Evolutionary conservation across 169 alveolate species (phyloP).

Genomic region (Blepharisma undulans): DNA sequence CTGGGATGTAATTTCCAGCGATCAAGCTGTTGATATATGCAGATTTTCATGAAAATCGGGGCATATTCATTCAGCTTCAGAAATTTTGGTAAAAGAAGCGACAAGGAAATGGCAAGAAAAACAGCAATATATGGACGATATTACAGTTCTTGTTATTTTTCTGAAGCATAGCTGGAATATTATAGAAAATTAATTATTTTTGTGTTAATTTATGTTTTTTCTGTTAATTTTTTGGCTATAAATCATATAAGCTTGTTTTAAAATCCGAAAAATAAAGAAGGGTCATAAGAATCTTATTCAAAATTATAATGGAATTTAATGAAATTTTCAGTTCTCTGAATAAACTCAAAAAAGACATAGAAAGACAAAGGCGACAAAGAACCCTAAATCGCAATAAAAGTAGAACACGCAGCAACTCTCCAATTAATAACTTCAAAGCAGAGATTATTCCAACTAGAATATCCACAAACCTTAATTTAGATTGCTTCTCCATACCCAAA

Average conservation of each 20-base stretch:
- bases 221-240: no score
- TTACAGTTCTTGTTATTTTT: constrained; percentile 25
- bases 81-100: neutral
- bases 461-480: neutral
- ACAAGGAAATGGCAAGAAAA: neutral
- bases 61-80: neutral
- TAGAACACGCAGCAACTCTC: neutral
- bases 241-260: no score
- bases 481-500: neutral
- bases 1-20: constrained; percentile 28
- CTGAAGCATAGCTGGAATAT: neutral
- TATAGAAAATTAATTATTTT: neutral
- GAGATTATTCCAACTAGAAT: neutral
- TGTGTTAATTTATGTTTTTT: neutral
- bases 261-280: no score
- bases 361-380: neutral
- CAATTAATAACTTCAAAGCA: neutral
- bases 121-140: constrained; percentile 14
- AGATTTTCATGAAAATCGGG: neutral
- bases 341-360: neutral
- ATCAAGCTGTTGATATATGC: constrained; percentile 21
- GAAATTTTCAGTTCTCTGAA: neutral
- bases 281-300: neutral
- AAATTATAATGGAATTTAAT: neutral
- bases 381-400: neutral